phyloP scores from a whole-genome alignment of 2,329 filamentous ascomycete genomes.

The Penicillium nordicum region DNA sequence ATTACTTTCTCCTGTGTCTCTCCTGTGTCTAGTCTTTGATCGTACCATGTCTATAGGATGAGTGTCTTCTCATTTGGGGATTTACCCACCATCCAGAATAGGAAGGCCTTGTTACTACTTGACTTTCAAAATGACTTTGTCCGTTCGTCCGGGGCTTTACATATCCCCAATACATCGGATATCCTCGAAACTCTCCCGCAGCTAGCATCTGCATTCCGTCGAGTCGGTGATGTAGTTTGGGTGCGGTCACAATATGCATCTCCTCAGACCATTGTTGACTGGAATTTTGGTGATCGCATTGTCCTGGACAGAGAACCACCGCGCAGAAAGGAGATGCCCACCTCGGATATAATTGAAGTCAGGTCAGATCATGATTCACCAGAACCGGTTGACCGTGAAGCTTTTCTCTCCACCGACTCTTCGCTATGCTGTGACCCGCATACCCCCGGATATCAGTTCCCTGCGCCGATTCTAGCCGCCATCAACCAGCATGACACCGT shows the following conservation, averaged over 20 bases:
- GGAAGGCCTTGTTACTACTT: conserved; percentile 72
- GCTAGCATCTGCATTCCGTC: conserved; percentile 70
- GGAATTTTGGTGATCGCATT: conserved; percentile 47
- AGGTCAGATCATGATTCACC: conserved; percentile 18
- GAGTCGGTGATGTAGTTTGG: conserved; percentile 75
- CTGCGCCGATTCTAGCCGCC: conserved; percentile 47
- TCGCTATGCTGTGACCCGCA: conserved; percentile 40
- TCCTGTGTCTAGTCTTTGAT: not conserved
- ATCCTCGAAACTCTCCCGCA: conserved; percentile 65
- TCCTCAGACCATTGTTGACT: conserved; percentile 56
- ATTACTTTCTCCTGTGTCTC: not conserved
- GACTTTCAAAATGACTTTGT: conserved; percentile 93
- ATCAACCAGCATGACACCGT: conserved; percentile 54
- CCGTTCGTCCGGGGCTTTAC: conserved; percentile 62
- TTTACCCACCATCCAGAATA: conserved; percentile 53
- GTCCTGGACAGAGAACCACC: conserved; percentile 33
- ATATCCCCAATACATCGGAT: conserved; percentile 59
- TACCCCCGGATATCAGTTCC: conserved; percentile 49
- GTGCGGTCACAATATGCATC: conserved; percentile 70
- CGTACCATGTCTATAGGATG: conserved; percentile 32
- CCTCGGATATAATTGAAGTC: conserved; percentile 22
- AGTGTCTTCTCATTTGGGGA: conserved; percentile 30
- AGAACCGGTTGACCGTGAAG: conserved; percentile 39
- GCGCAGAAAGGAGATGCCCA: conserved; percentile 5
- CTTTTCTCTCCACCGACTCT: conserved; percentile 39